Percentiles rank a stretch among this genome's conserved stretches.
Evolutionary conservation across 2,329 filamentous ascomycete species (phyloP).

Genomic region (Colletotrichum truncatum): DNA sequence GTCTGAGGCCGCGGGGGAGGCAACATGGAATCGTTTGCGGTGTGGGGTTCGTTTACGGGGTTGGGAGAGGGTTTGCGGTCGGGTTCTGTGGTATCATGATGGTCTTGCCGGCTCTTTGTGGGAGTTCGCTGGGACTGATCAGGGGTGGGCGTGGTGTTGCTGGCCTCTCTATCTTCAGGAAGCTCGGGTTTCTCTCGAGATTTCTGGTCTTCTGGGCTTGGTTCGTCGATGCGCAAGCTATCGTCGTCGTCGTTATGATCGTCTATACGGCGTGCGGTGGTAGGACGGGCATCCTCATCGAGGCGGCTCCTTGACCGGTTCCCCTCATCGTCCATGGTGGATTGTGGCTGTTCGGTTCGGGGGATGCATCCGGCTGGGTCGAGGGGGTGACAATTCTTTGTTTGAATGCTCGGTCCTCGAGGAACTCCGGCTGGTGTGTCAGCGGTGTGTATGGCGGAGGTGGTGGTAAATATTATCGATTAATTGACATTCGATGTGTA

Average conservation of each 20-base stretch:
- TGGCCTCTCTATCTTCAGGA: not conserved
- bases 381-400: constrained; percentile 1
- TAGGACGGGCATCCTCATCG: constrained; percentile 36
- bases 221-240: constrained; percentile 31
- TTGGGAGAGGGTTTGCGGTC: not conserved
- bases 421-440: not conserved
- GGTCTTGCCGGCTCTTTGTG: not conserved
- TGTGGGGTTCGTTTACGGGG: constrained; percentile 11
- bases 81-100: not conserved
- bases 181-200: too few species aligned
- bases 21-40: constrained; percentile 29
- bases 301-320: constrained; percentile 25
- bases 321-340: constrained; percentile 49
- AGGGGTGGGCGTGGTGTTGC: not conserved
- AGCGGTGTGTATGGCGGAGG: not conserved
- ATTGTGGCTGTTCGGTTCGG: constrained; percentile 1
- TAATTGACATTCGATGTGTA: too few species aligned
- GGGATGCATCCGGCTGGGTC: constrained; percentile 30
- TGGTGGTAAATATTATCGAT: not conserved
- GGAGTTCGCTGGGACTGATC: constrained; percentile 21
- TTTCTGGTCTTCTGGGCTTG: not conserved
- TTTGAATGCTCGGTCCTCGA: not conserved
- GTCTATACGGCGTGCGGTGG: constrained; percentile 31
- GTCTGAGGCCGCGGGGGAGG: constrained; percentile 32
- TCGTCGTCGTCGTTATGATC: constrained; percentile 17